phyloP scores from a whole-genome alignment of 257 asterid genomes.

The Datura wrightii region DNA sequence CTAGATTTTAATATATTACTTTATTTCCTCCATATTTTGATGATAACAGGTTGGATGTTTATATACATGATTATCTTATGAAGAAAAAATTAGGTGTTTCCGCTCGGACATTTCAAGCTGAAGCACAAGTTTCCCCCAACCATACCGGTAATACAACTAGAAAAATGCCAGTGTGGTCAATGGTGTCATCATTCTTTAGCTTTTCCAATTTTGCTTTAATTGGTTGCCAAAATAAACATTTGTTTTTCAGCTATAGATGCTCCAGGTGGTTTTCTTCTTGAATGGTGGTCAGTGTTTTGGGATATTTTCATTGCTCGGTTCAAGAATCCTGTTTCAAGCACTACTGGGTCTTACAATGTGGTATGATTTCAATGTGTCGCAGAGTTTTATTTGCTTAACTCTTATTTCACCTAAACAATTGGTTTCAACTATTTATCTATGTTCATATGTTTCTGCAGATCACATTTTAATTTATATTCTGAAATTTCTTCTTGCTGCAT shows the following conservation, averaged over 20 bases:
- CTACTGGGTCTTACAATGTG: conserved; percentile 22
- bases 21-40: neutral
- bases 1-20: too few relatives aligned
- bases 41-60: conserved; percentile 47
- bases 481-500: too few relatives aligned
- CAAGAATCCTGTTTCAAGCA: conserved; percentile 8
- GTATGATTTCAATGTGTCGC: conserved; percentile 20
- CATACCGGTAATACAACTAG: conserved; percentile 27
- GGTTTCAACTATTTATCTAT: neutral
- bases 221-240: neutral
- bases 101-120: conserved; percentile 38
- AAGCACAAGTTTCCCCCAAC: conserved; percentile 37
- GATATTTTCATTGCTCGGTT: conserved; percentile 41
- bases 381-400: neutral
- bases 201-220: neutral
- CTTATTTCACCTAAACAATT: too few relatives aligned
- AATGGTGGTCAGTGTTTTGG: conserved; percentile 67
- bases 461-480: neutral
- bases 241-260: conserved; percentile 41
- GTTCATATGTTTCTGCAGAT: neutral
- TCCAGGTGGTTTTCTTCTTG: conserved; percentile 51
- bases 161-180: neutral
- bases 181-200: neutral
- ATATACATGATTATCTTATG: conserved; percentile 41
- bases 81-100: conserved; percentile 40